A percentile compares a stretch with the other conserved stretches of the same genome.
Evolutionary conservation across 169 alveolate genomes (phyloP).

Genomic region (Theileria sp.): DNA sequence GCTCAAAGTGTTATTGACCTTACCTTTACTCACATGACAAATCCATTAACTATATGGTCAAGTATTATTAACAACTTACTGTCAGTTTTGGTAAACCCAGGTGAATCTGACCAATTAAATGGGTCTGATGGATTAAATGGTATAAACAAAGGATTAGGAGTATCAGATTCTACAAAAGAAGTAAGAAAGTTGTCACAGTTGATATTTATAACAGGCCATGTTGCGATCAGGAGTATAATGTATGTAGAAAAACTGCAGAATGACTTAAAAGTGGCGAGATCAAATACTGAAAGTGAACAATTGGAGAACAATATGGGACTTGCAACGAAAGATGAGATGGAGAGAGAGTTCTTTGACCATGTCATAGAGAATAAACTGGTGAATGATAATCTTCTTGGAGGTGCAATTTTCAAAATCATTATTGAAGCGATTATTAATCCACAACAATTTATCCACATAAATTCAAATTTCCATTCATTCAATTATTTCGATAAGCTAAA

Average conservation of each 20-base stretch:
- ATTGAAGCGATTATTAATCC: slow-evolving; percentile 43
- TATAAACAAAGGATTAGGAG: too few relatives aligned
- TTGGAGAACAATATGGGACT: slow-evolving; percentile 54
- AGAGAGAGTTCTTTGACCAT: slow-evolving; percentile 54
- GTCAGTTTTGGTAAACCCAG: background rate
- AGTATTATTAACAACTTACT: slow-evolving; percentile 7
- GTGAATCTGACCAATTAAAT: slow-evolving; percentile 3
- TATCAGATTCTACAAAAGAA: background rate
- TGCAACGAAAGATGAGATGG: slow-evolving; percentile 64
- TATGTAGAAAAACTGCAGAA: slow-evolving; percentile 43
- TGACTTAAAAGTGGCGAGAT: slow-evolving; percentile 46
- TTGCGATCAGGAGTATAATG: slow-evolving; percentile 54
- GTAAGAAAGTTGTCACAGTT: slow-evolving; percentile 46
- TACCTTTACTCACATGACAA: slow-evolving; percentile 38
- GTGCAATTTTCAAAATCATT: slow-evolving; percentile 37
- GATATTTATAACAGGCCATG: slow-evolving; percentile 60
- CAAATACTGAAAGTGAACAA: slow-evolving; percentile 28
- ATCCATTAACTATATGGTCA: slow-evolving; percentile 51
- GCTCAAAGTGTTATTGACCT: slow-evolving; percentile 62
- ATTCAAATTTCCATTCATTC: background rate
- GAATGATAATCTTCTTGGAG: slow-evolving; percentile 61
- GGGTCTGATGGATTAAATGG: background rate
- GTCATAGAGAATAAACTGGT: slow-evolving; percentile 47
- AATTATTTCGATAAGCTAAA: slow-evolving; percentile 6
- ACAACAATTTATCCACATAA: slow-evolving; percentile 17